Conservation (phyloP, 805 yeast genomes). For the Millerozyma acaciae region DNA sequence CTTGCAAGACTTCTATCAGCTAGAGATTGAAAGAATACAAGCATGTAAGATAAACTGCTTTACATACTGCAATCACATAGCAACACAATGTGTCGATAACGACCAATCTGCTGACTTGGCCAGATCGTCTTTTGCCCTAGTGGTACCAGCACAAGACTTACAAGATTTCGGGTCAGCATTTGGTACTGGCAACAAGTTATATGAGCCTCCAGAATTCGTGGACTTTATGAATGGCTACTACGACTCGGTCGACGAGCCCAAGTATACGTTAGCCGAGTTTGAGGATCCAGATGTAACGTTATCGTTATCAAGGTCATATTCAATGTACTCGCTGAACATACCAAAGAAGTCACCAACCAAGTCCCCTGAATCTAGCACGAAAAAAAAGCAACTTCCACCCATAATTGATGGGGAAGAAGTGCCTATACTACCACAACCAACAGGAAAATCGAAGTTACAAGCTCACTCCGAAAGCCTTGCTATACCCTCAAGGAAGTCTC, state of each 20-base stretch:
- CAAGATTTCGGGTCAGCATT: constrained; percentile 46
- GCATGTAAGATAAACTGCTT: constrained; percentile 68
- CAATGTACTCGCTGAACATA: constrained; percentile 22
- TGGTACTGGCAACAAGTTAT: constrained; percentile 64
- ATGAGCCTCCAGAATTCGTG: constrained; percentile 57
- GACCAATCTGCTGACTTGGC: constrained; percentile 75
- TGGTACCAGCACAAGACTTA: constrained; percentile 60
- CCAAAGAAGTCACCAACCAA: constrained; percentile 3
- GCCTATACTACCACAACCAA: constrained; percentile 5
- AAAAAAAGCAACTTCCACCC: constrained; percentile 7
- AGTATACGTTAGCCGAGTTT: constrained; percentile 23
- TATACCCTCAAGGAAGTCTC: too few species aligned
- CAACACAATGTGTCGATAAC: constrained; percentile 72
- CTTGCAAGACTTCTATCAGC: constrained; percentile 57
- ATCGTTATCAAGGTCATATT: constrained; percentile 24
- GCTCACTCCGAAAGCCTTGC: too few species aligned
- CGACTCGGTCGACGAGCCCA: constrained; percentile 17
- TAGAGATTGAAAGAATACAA: constrained; percentile 72
- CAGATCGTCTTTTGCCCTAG: constrained; percentile 62
- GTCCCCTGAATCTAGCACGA: background rate
- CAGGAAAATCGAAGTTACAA: constrained; percentile 8
- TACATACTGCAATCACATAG: constrained; percentile 71
- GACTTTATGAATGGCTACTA: constrained; percentile 47
- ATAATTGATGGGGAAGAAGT: too few species aligned
- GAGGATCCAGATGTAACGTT: constrained; percentile 30